A percentile compares a stretch with the other conserved stretches of the same genome.
phyloP scores from a whole-genome alignment of 768 basidiomycete species.

The Tricholoma hemisulphureum region DNA sequence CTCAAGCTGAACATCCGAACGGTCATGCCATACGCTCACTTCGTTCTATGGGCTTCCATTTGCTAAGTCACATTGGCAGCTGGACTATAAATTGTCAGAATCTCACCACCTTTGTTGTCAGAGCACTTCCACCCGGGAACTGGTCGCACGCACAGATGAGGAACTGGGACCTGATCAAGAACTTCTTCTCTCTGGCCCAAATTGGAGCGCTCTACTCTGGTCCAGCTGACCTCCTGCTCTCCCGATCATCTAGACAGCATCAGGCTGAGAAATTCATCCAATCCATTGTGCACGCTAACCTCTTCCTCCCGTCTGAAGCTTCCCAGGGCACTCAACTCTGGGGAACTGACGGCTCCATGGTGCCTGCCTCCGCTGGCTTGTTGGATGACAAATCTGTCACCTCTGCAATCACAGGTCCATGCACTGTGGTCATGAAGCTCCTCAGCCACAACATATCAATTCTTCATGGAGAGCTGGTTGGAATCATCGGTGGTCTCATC shows the following conservation, averaged over 20 bases:
- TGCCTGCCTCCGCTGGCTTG: constrained; percentile 15
- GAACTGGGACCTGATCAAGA: background rate
- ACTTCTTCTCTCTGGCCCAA: background rate
- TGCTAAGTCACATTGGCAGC: background rate
- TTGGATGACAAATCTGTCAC: constrained; percentile 20
- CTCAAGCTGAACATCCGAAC: background rate
- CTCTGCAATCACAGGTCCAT: constrained; percentile 7
- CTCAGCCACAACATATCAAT: constrained; percentile 18
- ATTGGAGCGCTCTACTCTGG: background rate
- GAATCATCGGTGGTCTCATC: constrained; percentile 15
- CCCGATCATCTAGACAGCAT: background rate
- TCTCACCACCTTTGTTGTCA: background rate
- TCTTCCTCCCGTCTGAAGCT: background rate
- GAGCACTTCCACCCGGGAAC: background rate
- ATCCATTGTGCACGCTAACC: background rate
- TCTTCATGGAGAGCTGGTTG: constrained; percentile 21
- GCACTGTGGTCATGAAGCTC: constrained; percentile 14
- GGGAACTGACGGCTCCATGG: constrained; percentile 28
- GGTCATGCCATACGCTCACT: background rate
- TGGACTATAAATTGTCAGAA: background rate
- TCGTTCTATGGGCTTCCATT: background rate
- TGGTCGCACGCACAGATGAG: background rate
- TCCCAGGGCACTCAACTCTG: constrained; percentile 2
- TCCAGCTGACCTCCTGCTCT: background rate
- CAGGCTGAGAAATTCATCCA: constrained; percentile 6